phyloP scores from a whole-genome alignment of 2,329 filamentous ascomycete species.

The Neoscytalidium dimidiatum region DNA sequence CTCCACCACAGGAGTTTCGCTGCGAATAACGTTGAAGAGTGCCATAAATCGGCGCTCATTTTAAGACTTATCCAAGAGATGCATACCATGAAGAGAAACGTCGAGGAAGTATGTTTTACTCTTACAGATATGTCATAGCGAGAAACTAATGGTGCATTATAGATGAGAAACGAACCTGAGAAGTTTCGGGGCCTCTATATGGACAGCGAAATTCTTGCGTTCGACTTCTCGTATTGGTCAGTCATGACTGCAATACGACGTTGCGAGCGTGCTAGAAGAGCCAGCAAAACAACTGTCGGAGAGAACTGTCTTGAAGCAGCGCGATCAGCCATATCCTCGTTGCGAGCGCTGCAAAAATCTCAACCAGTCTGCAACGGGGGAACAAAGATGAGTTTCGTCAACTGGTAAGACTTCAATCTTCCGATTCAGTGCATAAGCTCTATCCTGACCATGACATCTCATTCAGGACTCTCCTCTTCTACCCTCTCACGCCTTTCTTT shows the following conservation, averaged over 20 bases:
- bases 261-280: constrained; percentile 29
- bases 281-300: constrained; percentile 29
- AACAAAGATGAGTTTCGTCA: constrained; percentile 1
- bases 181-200: constrained; percentile 19
- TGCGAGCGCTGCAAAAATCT: constrained; percentile 28
- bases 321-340: constrained; percentile 31
- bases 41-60: constrained; percentile 23
- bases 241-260: constrained; percentile 34
- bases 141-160: constrained; percentile 26
- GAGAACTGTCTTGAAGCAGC: constrained; percentile 34
- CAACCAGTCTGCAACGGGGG: constrained; percentile 9
- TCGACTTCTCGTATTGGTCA: constrained; percentile 37
- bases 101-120: constrained; percentile 21
- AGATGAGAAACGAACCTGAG: constrained; percentile 21
- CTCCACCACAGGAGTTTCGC: constrained; percentile 16
- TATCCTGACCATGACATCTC: background rate
- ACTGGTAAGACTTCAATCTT: background rate
- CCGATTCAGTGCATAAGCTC: too few relatives aligned
- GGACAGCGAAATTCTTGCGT: constrained; percentile 26
- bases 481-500: constrained; percentile 37
- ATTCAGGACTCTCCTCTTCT: constrained; percentile 36
- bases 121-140: constrained; percentile 18
- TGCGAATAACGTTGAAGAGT: constrained; percentile 19
- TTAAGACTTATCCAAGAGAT: background rate
- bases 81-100: background rate